These are phyloP conservation scores for Neopestalotiopsis rosae DNA, from an alignment of 2,329 filamentous ascomycete genomes.

Conservation along the genomic window DNA sequence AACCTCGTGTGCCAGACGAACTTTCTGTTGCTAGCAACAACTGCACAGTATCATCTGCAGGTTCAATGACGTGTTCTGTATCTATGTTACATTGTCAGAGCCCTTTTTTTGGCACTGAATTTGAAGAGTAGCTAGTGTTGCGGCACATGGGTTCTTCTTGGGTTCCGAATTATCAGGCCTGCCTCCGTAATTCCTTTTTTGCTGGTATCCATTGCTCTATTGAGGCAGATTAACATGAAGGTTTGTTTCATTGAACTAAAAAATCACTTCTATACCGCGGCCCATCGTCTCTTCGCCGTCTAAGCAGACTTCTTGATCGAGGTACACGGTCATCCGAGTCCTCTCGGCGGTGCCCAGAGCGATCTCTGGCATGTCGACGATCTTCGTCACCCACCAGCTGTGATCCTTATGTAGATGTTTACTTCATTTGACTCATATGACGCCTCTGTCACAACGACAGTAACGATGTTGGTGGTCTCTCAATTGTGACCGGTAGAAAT, in stretches of 20 bases:
- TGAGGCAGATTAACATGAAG: background rate
- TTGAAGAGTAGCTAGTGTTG: constrained; percentile 76
- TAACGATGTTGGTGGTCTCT: too few relatives aligned
- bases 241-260: background rate
- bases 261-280: too few relatives aligned
- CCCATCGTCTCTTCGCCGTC: background rate
- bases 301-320: constrained; percentile 14
- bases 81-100: too few relatives aligned
- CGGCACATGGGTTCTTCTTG: constrained; percentile 59
- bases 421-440: too few relatives aligned
- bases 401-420: too few relatives aligned
- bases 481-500: too few relatives aligned
- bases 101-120: too few relatives aligned
- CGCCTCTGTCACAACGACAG: too few relatives aligned
- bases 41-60: constrained; percentile 65
- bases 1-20: constrained; percentile 66
- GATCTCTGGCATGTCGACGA: constrained; percentile 23
- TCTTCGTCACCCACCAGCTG: constrained; percentile 26
- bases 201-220: constrained; percentile 13
- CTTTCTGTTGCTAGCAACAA: constrained; percentile 62
- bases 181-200: constrained; percentile 30
- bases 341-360: constrained; percentile 18
- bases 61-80: too few relatives aligned
- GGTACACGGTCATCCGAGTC: background rate
- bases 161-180: constrained; percentile 34